Evolutionary conservation across 2,329 filamentous ascomycete genomes (phyloP), one percentile per base, ranked within the genome.

Genomic region (Aspergillus ruber): DNA sequence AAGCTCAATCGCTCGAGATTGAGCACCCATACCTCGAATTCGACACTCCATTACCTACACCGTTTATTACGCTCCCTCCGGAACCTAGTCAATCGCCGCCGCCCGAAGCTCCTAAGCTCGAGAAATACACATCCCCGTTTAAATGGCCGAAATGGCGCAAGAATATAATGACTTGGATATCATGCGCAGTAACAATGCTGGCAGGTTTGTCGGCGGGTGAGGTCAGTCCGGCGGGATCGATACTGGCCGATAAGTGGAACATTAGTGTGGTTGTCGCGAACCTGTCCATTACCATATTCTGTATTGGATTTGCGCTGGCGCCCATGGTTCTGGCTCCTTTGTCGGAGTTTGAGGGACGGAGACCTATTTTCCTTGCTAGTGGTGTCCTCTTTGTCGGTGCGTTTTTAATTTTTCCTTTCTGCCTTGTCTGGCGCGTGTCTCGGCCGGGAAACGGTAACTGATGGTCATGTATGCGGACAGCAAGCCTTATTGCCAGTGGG

Each of bases 321-420:
- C 90, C 90, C 0, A 95, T 96, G 90, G 76, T 88, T 1, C 77
- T 95, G 0, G 90, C 90, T 0, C 90, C 90, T 0, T 85, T 95
- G 55, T 89, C 85, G 1, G 90, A 96, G 68, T 85, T 94, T 63
- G 89, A 93, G 67, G 90, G 90, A 3, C 81, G 90, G 2, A 83
- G 88, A 47, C 88, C 90, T 0, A 86, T 95, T 29, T 93, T 95
- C 59, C 75, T 90, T 20, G 74, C 75, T 1, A 84, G 86, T 7
- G 89, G 89, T 0, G 61, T 85, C 13, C 61, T 94, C 1, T 93
- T 86, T 58, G 80, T 88, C 4, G 64, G 69, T 68, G 57, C 45
- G 62, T 48, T 40, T 12, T 40, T 12, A 2, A 17, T 40, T 18
- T 40, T 36, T 17, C 15, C n/a, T 15, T 13, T n/a, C 33, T 36